Base-by-base conservation (phyloP, 208 protist genomes). In the Naegleria fowleri region DNA sequence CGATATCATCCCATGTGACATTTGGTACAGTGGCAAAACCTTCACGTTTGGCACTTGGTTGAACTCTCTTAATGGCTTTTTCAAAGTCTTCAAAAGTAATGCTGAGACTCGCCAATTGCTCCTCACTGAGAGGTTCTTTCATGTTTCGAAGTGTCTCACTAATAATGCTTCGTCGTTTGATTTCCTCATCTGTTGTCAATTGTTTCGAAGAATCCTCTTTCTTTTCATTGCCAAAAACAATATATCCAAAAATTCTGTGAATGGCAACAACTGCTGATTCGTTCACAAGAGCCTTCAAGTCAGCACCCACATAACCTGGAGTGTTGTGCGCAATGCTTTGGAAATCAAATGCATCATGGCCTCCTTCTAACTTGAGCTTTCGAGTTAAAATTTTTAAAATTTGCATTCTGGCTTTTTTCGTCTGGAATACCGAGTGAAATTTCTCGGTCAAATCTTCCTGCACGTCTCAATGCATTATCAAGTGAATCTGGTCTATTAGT, bases 401-500 rank as follows among this genome's bases (percentile, higher is more conserved):
- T 92, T 94, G 94, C 90, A 95, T 93, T 43, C 98, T 94, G 92
- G 97, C 95, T 67, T 96, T 93, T n/a, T 88, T 98, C 94, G 87
- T 97, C 97, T 29, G 99, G 99, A 59, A 99, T 98, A 91, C 98
- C 97, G 4, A 99, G 91, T 15, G 92, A 92, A 87, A 99, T 99
- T 93, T 99, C 98, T 76, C 97, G 94, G 90, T 99, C 98, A 93
- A 99, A 99, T 75, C 99, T 96, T 29, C 98, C 98, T 38, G 98
- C 96, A 41, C 99, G 95, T 38, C 99, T 95, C 58, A 99, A 93
- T 1, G 97, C 97, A 38, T 97, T 94, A 94, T 99, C 99, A 6
- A 99, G 92, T 9, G 97, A 95, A 92, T 99, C 98, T 0, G 98
- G 97, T 41, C 97, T 95, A 93, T 98, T 99, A 15, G 97, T 99